Base-by-base conservation (phyloP, 306 rosid species). In the Ochetophila trinervis region DNA sequence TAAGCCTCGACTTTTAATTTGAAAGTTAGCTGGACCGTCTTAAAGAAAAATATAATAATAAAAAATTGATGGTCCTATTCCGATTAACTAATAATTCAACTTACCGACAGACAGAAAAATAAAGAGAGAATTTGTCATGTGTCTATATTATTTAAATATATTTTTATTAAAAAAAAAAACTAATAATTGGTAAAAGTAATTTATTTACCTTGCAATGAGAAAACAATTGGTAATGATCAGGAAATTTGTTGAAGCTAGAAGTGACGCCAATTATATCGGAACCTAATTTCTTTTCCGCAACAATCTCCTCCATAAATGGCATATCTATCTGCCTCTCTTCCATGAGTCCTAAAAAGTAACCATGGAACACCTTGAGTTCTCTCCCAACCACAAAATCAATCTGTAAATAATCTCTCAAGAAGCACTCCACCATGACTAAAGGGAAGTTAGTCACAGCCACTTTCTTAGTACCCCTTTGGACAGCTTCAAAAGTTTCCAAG, bases 381-480 rank as follows among this genome's bases (percentile, higher is more conserved):
- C 84, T 87, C 2, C 89, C 96, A 18, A 70, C 74, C 11, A 92
- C 88, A 18, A 63, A 62, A 68, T 92, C 96, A 64, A 85, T 68
- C 61, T 84, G 86, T 79, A 92, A 54, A 69, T 92, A 92, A 53
- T 92, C 98, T 68, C 70, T 87, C 62, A 89, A 68, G 75, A 89
- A 87, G 62, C 87, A 70, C 67, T 89, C 96, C 17, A 89, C 84
- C 96, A 89, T 85, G 0, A 89, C 84, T 50, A 42, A 70, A 9
- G 98, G 98, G 1, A 89, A 36, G 37, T 82, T 69, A 23, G 66
- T 89, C 0, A 92, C 84, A 5, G 78, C 93, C 30, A 92, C 79
- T 65, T 74, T 89, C 68, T 62, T 84, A 73, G 80, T 76, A 34
- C 85, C 89, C 44, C 37, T 74, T 8, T 50, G 84, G 16, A 92